phyloP scores from a whole-genome alignment of 2,329 filamentous ascomycete species.

The Cadophora luteo-olivacea region DNA sequence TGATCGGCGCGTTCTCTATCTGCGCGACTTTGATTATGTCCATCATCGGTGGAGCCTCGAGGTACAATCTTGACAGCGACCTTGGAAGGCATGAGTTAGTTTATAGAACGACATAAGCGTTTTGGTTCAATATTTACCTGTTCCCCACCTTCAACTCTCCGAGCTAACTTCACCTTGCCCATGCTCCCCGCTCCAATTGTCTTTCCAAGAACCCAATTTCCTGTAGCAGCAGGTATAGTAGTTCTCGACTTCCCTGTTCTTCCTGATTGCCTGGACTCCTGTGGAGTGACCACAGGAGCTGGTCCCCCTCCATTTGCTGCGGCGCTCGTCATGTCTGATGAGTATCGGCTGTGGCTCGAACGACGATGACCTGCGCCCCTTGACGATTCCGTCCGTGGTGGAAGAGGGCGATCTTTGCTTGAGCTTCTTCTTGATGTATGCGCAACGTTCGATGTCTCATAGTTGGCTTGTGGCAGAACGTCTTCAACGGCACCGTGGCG shows the following conservation, averaged over 20 bases:
- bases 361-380: constrained; percentile 49
- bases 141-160: constrained; percentile 87
- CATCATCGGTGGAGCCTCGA: constrained; percentile 82
- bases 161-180: constrained; percentile 97
- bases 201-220: constrained; percentile 94
- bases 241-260: constrained; percentile 69
- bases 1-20: constrained; percentile 90
- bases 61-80: constrained; percentile 98
- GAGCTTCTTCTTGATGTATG: constrained; percentile 41
- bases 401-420: constrained; percentile 41
- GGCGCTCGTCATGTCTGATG: constrained; percentile 57
- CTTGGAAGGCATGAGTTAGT: constrained; percentile 53
- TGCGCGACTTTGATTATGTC: constrained; percentile 67
- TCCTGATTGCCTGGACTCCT: constrained; percentile 54
- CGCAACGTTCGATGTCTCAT: constrained; percentile 73
- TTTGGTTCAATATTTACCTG: constrained; percentile 63
- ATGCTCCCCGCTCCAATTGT: constrained; percentile 98
- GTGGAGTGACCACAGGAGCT: constrained; percentile 56
- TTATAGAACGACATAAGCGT: background rate
- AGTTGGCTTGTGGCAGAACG: constrained; percentile 66
- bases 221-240: constrained; percentile 87
- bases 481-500: constrained; percentile 51
- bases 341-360: constrained; percentile 44
- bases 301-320: constrained; percentile 60
- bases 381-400: constrained; percentile 38